Conservation (phyloP, 2,329 filamentous ascomycete species). For the Bertia moriformis region DNA sequence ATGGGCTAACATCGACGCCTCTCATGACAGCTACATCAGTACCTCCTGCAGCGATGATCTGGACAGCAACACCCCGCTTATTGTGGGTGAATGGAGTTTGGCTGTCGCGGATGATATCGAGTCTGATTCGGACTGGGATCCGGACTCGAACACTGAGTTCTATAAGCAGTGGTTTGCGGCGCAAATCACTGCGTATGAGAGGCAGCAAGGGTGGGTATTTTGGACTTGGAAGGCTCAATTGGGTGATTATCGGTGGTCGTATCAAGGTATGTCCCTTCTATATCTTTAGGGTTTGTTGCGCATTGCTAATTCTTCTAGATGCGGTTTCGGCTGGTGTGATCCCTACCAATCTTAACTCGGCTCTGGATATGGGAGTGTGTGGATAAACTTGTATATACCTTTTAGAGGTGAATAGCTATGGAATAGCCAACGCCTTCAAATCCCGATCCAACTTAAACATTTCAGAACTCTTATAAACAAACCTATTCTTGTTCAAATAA, state of each 20-base stretch:
- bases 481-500: no score
- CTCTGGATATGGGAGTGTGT: not conserved
- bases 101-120: slow-evolving; percentile 32
- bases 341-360: not conserved
- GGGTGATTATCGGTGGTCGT: not conserved
- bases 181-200: slow-evolving; percentile 38
- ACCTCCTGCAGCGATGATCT: slow-evolving; percentile 27
- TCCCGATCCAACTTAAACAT: no score
- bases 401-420: no score
- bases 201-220: slow-evolving; percentile 36
- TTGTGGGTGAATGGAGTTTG: slow-evolving; percentile 45
- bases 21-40: slow-evolving; percentile 31
- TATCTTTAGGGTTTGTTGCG: not conserved
- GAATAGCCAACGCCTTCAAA: no score
- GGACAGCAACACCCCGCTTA: slow-evolving; percentile 18
- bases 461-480: no score
- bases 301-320: not conserved
- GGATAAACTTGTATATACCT: no score
- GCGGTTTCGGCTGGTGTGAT: not conserved
- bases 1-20: slow-evolving; percentile 25
- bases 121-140: slow-evolving; percentile 25
- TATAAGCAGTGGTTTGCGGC: slow-evolving; percentile 42
- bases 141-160: slow-evolving; percentile 25
- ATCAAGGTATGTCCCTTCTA: not conserved
- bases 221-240: slow-evolving; percentile 41